phyloP scores from a whole-genome alignment of 768 basidiomycete genomes.

The Amanita exitialis region DNA sequence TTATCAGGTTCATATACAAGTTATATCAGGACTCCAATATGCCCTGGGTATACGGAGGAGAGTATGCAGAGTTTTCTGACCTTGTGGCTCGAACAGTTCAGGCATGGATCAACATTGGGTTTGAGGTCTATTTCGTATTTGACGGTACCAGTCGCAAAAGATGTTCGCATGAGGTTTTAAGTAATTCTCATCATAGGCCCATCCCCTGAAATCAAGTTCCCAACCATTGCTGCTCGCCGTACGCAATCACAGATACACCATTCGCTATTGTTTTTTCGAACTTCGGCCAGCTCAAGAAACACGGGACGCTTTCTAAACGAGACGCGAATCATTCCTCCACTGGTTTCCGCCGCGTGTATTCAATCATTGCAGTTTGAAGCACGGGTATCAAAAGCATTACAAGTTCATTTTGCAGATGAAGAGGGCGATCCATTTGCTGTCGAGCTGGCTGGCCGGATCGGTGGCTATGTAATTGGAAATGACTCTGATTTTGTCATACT shows the following conservation, averaged over 20 bases:
- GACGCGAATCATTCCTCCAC: slow-evolving; percentile 65
- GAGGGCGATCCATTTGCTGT: slow-evolving; percentile 83
- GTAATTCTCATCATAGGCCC: slow-evolving; percentile 38
- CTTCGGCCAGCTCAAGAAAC: slow-evolving; percentile 54
- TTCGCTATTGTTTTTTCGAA: slow-evolving; percentile 71
- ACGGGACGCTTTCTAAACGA: slow-evolving; percentile 62
- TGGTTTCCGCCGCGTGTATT: slow-evolving; percentile 48
- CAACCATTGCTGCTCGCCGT: slow-evolving; percentile 51
- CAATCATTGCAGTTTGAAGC: slow-evolving; percentile 36
- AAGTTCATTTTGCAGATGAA: slow-evolving; percentile 67
- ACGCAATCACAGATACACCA: slow-evolving; percentile 48
- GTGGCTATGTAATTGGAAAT: slow-evolving; percentile 65
- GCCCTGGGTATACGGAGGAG: slow-evolving; percentile 84
- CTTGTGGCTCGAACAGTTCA: slow-evolving; percentile 40
- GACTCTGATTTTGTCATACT: slow-evolving; percentile 82
- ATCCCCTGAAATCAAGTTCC: slow-evolving; percentile 61
- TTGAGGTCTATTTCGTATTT: slow-evolving; percentile 68
- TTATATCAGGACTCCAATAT: slow-evolving; percentile 48
- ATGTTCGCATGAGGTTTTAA: slow-evolving; percentile 4
- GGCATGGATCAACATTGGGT: slow-evolving; percentile 61
- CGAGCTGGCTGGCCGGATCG: slow-evolving; percentile 64
- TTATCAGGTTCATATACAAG: slow-evolving; percentile 63
- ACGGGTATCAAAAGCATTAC: slow-evolving; percentile 24
- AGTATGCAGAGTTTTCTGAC: slow-evolving; percentile 49
- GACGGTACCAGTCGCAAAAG: slow-evolving; percentile 46